Percentiles rank a stretch among this genome's conserved stretches.
Conservation (phyloP, 2,329 filamentous ascomycete genomes). For the Colletotrichum sp. region DNA sequence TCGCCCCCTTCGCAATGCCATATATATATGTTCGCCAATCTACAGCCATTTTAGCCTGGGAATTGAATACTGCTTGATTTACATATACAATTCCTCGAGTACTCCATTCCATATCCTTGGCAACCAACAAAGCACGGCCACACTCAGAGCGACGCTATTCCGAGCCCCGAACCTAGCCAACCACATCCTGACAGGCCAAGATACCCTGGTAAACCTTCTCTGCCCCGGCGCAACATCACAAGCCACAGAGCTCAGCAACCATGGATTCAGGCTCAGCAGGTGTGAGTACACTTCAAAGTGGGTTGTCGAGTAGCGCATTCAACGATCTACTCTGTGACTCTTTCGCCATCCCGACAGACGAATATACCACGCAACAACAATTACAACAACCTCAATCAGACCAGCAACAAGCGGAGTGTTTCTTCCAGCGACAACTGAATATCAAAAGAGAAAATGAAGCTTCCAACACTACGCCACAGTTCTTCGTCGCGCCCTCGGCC, state of each 20-base stretch:
- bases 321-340: neutral
- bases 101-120: neutral
- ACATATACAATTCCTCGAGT: neutral
- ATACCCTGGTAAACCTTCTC: neutral
- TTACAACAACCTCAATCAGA: neutral
- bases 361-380: neutral
- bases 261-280: neutral
- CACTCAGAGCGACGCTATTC: neutral
- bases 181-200: neutral
- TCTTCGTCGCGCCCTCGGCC: neutral
- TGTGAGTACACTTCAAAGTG: constrained; percentile 1
- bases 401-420: neutral
- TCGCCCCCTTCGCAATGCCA: neutral
- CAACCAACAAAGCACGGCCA: neutral
- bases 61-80: neutral
- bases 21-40: neutral
- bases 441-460: neutral
- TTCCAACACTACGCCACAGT: neutral
- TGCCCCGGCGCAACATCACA: neutral
- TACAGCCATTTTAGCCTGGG: neutral
- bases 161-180: neutral
- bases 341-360: neutral
- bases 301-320: neutral
- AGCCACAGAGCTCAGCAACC: neutral
- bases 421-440: neutral